Base-by-base conservation (phyloP, 805 yeast genomes). In the Metschnikowia noctiluminum region DNA sequence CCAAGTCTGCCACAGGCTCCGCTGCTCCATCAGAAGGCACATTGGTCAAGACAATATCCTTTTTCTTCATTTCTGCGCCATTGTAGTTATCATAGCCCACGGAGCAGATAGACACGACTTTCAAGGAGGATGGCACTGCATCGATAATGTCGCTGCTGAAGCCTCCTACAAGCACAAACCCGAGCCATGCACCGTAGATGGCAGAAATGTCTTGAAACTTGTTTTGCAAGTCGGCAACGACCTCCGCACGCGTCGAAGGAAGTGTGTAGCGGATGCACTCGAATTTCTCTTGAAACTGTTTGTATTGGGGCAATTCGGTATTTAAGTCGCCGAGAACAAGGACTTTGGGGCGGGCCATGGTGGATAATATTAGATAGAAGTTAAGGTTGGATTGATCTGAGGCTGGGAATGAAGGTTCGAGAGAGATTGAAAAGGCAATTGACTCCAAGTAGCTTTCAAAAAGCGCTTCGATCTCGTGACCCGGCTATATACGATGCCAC, bases 1-100 rank as follows among this genome's bases (percentile, higher is more conserved):
- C 92, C 49, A 83, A 67, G 53, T 87, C 95, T 3, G 91, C 87
- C 28, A 87, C 95, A 13, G 86, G 84, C 37, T 73, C 79, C 1
- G 87, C 80, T 0, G 85, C 81, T 68, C 62, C 87, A 78, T 47
- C 60, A 26, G 73, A 61, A 1, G 78, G 76, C 26, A 82, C 82
- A 59, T 87, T 84, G 51, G 87, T 79, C 51, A 87, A 70, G 7
- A 68, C 58, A 28, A 87, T 78, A 12, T 76, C 77, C 38, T 65
- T 62, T 10, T 62, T 56, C 7, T 64, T 59, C 66, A 83, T 62
- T 1, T 64, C 66, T 0, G 58, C 64, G 0, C 73, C 65, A 57
- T 81, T 82, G 49, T 76, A 73, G 14, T 70, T 71, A 51, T 82
- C 84, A 56, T 68, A 69, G 0, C 88, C 88, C 13, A 83, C 83